These are phyloP conservation scores for Coprinopsis marcescibilis DNA, from an alignment of 768 basidiomycete species.

Conservation along the genomic window DNA sequence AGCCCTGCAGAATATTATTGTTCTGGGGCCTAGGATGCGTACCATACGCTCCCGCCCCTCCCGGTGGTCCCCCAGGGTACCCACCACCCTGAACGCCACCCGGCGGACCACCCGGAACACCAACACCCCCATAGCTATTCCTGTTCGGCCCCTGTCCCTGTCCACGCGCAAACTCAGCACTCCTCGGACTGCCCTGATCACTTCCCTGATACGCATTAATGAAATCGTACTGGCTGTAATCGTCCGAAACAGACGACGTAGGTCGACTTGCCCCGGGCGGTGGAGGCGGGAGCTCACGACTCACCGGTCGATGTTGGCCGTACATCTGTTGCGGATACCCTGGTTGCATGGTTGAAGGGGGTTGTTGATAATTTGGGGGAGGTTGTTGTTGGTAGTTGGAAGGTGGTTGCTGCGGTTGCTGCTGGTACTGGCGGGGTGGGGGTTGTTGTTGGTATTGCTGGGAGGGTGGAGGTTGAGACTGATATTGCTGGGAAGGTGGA, in stretches of 20 bases:
- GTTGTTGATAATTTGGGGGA: too few relatives aligned
- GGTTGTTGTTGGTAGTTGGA: conserved; percentile 6
- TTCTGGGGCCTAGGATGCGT: conserved; percentile 2
- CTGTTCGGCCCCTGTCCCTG: conserved; percentile 8
- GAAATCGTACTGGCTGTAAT: conserved; percentile 49
- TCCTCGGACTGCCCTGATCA: conserved; percentile 16
- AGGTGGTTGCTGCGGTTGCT: conserved; percentile 15
- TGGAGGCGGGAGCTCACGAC: conserved; percentile 11
- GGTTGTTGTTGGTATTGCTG: not conserved
- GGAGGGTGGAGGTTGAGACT: too few relatives aligned
- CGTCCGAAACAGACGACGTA: conserved; percentile 25
- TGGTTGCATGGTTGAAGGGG: too few relatives aligned
- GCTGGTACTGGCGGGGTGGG: not conserved
- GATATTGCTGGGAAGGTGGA: not conserved
- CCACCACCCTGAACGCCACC: too few relatives aligned
- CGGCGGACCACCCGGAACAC: too few relatives aligned
- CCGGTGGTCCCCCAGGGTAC: too few relatives aligned
- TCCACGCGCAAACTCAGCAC: conserved; percentile 14
- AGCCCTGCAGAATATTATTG: too few relatives aligned
- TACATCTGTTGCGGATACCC: conserved; percentile 1
- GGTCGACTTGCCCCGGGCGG: conserved; percentile 13
- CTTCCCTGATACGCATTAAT: conserved; percentile 46
- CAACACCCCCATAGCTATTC: conserved; percentile 11
- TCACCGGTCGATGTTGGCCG: conserved; percentile 2
- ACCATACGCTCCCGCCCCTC: conserved; percentile 16